Percentiles rank a stretch among this genome's conserved stretches.
Evolutionary conservation across 2,329 filamentous ascomycete species (phyloP).

Genomic region (Ceratocystis cacaofunesta): DNA sequence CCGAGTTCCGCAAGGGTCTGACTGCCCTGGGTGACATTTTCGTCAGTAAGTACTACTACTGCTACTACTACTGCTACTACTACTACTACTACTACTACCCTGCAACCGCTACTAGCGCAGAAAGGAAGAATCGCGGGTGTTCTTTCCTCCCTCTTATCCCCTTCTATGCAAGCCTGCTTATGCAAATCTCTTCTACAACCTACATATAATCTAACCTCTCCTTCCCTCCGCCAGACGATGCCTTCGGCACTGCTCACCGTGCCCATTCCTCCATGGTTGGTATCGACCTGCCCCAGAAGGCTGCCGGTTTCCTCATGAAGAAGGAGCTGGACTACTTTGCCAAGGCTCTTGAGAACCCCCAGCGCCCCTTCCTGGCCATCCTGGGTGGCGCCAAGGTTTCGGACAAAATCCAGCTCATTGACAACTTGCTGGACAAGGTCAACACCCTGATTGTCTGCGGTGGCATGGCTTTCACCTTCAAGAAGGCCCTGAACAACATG

Average conservation of each 20-base stretch:
- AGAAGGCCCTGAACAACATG: constrained; percentile 90
- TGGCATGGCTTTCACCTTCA: constrained; percentile 99
- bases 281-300: constrained; percentile 88
- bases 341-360: constrained; percentile 80
- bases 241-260: constrained; percentile 95
- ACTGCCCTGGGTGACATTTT: constrained; percentile 91
- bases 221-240: constrained; percentile 38
- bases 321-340: constrained; percentile 99
- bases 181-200: background rate
- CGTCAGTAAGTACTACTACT: constrained; percentile 54
- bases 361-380: constrained; percentile 95
- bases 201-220: background rate
- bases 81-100: too few relatives aligned
- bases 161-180: background rate
- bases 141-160: background rate
- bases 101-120: too few relatives aligned
- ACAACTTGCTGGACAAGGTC: constrained; percentile 97
- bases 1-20: constrained; percentile 85
- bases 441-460: constrained; percentile 93
- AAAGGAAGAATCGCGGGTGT: too few relatives aligned
- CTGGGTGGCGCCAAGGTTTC: constrained; percentile 96
- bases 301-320: constrained; percentile 97
- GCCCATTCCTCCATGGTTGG: constrained; percentile 99
- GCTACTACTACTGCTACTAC: constrained; percentile 22
- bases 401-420: constrained; percentile 98